phyloP scores from a whole-genome alignment of 352 stramenopile genomes.

The Pythium vanterpoolii region DNA sequence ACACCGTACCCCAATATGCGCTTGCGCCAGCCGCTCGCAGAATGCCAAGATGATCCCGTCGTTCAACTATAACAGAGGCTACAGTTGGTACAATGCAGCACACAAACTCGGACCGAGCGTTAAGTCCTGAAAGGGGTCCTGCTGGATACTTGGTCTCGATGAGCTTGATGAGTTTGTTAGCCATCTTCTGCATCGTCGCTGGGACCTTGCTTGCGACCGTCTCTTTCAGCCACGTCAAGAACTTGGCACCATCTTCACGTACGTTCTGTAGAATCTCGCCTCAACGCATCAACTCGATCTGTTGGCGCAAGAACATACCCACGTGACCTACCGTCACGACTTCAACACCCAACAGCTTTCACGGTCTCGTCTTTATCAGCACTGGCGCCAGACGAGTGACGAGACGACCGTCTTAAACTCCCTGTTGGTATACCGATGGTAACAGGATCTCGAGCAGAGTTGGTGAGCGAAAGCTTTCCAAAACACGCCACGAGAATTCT shows the following conservation, averaged over 20 bases:
- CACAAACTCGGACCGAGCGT: not conserved
- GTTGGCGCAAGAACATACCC: not conserved
- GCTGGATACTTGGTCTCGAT: not conserved
- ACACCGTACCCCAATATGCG: not conserved
- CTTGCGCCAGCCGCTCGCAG: not conserved
- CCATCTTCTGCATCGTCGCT: not conserved
- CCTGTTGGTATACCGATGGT: not conserved
- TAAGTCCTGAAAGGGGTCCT: not conserved
- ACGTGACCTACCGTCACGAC: not conserved
- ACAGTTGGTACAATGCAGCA: not conserved
- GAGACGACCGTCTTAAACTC: not conserved
- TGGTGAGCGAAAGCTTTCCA: not conserved
- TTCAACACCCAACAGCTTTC: not conserved
- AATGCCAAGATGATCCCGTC: not conserved
- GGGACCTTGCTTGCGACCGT: not conserved
- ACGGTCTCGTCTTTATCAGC: not conserved
- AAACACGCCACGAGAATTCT: not conserved
- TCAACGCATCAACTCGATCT: not conserved
- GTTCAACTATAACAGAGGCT: not conserved
- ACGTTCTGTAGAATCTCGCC: not conserved
- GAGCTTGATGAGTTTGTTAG: not conserved
- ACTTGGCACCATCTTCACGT: not conserved
- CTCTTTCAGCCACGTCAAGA: not conserved
- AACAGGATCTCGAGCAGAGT: not conserved
- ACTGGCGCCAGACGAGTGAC: not conserved